These are phyloP conservation scores for Lachnellula cervina DNA, from an alignment of 2,329 filamentous ascomycete genomes.

Conservation along the genomic window DNA sequence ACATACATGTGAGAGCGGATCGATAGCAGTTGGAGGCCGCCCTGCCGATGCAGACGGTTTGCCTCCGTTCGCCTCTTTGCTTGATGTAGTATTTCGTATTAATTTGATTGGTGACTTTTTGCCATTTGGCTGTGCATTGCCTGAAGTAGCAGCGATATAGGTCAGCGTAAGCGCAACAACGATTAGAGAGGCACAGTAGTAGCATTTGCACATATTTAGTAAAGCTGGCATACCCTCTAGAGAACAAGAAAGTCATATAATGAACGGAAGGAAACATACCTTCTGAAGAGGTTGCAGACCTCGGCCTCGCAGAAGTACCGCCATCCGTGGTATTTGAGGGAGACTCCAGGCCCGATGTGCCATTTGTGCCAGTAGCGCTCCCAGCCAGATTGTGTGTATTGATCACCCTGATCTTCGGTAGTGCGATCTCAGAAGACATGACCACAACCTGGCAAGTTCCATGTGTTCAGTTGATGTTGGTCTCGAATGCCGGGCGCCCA, in stretches of 20 bases:
- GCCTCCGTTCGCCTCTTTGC: slow-evolving; percentile 20
- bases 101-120: slow-evolving; percentile 26
- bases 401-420: slow-evolving; percentile 30
- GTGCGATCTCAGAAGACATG: slow-evolving; percentile 25
- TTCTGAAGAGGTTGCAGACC: slow-evolving; percentile 29
- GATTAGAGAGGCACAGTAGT: slow-evolving; percentile 11
- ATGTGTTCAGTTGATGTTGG: slow-evolving; percentile 21
- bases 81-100: slow-evolving; percentile 22
- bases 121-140: slow-evolving; percentile 21
- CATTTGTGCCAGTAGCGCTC: slow-evolving; percentile 14
- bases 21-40: slow-evolving; percentile 44
- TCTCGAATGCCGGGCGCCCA: neutral
- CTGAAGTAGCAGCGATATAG: slow-evolving; percentile 13
- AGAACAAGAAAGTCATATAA: slow-evolving; percentile 1
- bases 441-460: slow-evolving; percentile 22
- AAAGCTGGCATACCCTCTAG: neutral
- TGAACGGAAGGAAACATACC: slow-evolving; percentile 19
- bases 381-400: slow-evolving; percentile 22
- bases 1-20: slow-evolving; percentile 64
- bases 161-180: slow-evolving; percentile 23
- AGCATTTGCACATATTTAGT: slow-evolving; percentile 16
- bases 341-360: slow-evolving; percentile 21
- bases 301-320: slow-evolving; percentile 23
- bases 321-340: slow-evolving; percentile 27
- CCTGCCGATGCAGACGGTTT: slow-evolving; percentile 15